Percentiles rank a stretch among this genome's conserved stretches.
Conservation (phyloP, 1,284 basidiomycete genomes). For the Austroboletus novae-zelandiae region DNA sequence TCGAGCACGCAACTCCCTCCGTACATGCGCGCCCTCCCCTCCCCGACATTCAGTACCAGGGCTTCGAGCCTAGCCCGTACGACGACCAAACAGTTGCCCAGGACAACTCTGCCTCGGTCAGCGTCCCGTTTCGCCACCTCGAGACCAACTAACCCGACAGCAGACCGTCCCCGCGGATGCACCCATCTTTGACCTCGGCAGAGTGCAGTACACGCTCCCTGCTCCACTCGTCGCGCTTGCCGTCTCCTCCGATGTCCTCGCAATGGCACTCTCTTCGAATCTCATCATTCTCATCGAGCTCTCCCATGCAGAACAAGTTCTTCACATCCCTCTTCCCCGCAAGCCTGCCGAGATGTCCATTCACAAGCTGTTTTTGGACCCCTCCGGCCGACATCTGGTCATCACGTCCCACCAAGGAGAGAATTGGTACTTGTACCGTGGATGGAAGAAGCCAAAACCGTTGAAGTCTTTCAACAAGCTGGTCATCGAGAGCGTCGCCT, state of each 20-base stretch:
- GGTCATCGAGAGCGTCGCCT: conserved; percentile 89
- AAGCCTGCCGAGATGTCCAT: conserved; percentile 70
- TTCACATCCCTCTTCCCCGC: conserved; percentile 73
- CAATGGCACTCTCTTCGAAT: conserved; percentile 80
- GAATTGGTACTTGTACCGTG: conserved; percentile 88
- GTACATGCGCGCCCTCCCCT: conserved; percentile 43
- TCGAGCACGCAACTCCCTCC: conserved; percentile 74
- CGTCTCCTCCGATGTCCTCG: conserved; percentile 83
- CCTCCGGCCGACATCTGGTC: conserved; percentile 87
- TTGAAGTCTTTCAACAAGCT: conserved; percentile 80
- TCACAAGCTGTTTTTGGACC: conserved; percentile 85
- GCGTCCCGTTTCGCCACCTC: conserved; percentile 23
- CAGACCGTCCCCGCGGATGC: conserved; percentile 42
- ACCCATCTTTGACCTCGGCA: conserved; percentile 81
- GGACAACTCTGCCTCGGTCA: conserved; percentile 35
- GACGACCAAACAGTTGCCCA: conserved; percentile 47
- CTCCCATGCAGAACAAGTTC: conserved; percentile 75
- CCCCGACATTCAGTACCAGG: conserved; percentile 74
- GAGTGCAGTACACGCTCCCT: conserved; percentile 87
- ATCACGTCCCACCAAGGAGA: conserved; percentile 87
- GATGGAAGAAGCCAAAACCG: conserved; percentile 76
- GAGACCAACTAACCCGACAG: conserved; percentile 13
- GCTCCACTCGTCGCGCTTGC: conserved; percentile 77
- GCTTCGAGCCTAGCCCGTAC: conserved; percentile 75
- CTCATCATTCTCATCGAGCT: conserved; percentile 82